Evolutionary conservation across 1,284 basidiomycete genomes (phyloP), one percentile per base, ranked within the genome.

Genomic region (Rhodofomes roseus): DNA sequence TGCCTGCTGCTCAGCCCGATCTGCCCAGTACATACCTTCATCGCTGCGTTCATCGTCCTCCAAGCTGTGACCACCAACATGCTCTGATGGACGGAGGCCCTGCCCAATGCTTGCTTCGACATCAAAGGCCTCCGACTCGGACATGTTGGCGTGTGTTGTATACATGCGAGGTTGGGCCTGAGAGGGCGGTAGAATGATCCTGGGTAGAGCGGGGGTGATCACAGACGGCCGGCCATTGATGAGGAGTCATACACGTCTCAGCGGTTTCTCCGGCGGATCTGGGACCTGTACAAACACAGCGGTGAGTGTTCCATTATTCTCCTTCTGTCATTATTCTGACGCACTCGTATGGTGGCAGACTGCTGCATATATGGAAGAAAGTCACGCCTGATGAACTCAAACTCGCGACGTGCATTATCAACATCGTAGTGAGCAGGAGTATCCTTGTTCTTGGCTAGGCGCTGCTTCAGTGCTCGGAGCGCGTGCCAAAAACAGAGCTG

Each of bases 401-500:
- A 67, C 40, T 65, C 57, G 0, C 20, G 2, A 6, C 50, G 54
- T 1, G 60, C 58, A 4, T 29, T 55, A 4, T 46, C 39, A 1
- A 37, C 39, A 40, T 63, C 37, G 40, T 67, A 65, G 1, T 36
- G 43, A 0, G 56, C 58, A 0, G 64, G 66, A 3, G 43, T 31
- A 4, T 62, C 59, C n/a, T 57, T 58, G 46, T 50, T 57, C 44
- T 62, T 64, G 20, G 58, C 36, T 0, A 65, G 52, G 0, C 60
- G 59, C 56, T 65, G 37, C 23, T 65, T 65, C 12, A 63, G 1
- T 25, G 66, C 63, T 9, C 62, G 60, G 0, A 67, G 54, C 0
- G 43, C 60, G 54, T 67, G 66, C 66, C 64, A 67, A 27, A 64
- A 61, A 37, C 65, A 66, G 1, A 66, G 60, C 34, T 63, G 62